phyloP scores from a whole-genome alignment of 2,329 filamentous ascomycete species.

The Stachybotrys echinatus region DNA sequence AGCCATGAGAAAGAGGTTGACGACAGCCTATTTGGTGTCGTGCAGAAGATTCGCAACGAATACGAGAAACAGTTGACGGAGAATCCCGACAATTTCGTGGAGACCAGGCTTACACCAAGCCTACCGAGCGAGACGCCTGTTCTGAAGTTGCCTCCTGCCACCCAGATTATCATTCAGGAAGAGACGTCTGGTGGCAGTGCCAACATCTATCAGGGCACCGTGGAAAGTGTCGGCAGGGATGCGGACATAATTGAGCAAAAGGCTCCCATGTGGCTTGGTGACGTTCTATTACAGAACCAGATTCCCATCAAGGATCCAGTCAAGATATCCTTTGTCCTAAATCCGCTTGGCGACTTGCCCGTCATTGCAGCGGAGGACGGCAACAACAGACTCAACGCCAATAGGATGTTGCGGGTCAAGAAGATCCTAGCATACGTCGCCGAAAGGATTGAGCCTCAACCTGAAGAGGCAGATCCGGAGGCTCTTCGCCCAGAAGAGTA shows the following conservation, averaged over 20 bases:
- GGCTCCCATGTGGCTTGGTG: slow-evolving; percentile 87
- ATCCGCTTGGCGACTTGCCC: slow-evolving; percentile 72
- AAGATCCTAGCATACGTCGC: slow-evolving; percentile 92
- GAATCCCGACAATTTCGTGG: slow-evolving; percentile 46
- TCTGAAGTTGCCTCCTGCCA: slow-evolving; percentile 63
- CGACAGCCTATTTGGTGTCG: slow-evolving; percentile 66
- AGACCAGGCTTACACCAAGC: slow-evolving; percentile 63
- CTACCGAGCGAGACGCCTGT: slow-evolving; percentile 70
- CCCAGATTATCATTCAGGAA: slow-evolving; percentile 64
- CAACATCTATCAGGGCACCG: slow-evolving; percentile 87
- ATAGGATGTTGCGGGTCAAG: slow-evolving; percentile 90
- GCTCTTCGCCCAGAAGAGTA: slow-evolving; percentile 82
- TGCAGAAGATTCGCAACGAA: slow-evolving; percentile 67
- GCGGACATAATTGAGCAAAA: slow-evolving; percentile 79
- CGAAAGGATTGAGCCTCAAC: slow-evolving; percentile 77
- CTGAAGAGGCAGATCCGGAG: slow-evolving; percentile 44
- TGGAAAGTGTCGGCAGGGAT: slow-evolving; percentile 70
- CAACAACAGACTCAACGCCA: slow-evolving; percentile 90
- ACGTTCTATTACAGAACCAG: slow-evolving; percentile 78
- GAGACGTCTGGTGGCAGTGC: slow-evolving; percentile 64
- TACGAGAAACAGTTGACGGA: slow-evolving; percentile 66
- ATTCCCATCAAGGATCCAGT: slow-evolving; percentile 84
- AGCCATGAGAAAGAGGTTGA: slow-evolving; percentile 69
- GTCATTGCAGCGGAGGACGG: slow-evolving; percentile 69
- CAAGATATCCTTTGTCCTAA: slow-evolving; percentile 91